A percentile compares a stretch with the other conserved stretches of the same genome.
These are phyloP conservation scores for Globisporangium abappressorium DNA, from an alignment of 352 stramenopile species.

Conservation along the genomic window DNA sequence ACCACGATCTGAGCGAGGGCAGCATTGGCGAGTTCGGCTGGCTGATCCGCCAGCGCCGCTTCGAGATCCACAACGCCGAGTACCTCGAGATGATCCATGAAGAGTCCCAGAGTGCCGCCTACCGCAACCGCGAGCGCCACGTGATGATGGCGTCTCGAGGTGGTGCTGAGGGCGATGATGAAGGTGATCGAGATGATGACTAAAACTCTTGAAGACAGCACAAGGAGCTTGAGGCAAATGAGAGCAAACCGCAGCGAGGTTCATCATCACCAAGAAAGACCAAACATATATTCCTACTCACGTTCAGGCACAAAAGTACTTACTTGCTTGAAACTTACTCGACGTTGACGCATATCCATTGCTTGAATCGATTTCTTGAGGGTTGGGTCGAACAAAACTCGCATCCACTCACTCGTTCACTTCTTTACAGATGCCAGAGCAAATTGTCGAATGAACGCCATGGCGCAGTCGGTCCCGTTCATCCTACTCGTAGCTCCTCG, in stretches of 20 bases:
- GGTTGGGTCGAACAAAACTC: not conserved
- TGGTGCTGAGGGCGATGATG: not conserved
- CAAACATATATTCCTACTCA: not conserved
- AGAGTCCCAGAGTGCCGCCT: slow-evolving; percentile 33
- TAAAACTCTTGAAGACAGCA: not conserved
- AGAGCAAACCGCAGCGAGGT: not conserved
- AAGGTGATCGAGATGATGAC: not conserved
- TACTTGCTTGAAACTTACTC: not conserved
- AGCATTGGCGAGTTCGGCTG: slow-evolving; percentile 69
- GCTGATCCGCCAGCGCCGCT: slow-evolving; percentile 76
- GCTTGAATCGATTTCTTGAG: not conserved
- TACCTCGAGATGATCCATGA: slow-evolving; percentile 85
- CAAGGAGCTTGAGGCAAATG: not conserved
- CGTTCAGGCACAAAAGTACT: not conserved
- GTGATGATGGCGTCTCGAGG: slow-evolving; percentile 11
- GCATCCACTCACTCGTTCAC: not conserved
- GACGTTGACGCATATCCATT: not conserved
- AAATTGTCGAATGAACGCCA: too few species aligned
- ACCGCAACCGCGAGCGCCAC: slow-evolving; percentile 14
- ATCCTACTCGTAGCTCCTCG: not conserved
- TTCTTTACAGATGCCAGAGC: slow-evolving; percentile 18
- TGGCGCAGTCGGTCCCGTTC: not conserved
- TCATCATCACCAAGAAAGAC: not conserved
- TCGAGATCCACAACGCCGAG: slow-evolving; percentile 87
- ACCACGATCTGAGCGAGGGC: slow-evolving; percentile 68